These are phyloP conservation scores for Tetrahymena thermophila DNA, from an alignment of 73 alveolate species.

Conservation along the genomic window DNA sequence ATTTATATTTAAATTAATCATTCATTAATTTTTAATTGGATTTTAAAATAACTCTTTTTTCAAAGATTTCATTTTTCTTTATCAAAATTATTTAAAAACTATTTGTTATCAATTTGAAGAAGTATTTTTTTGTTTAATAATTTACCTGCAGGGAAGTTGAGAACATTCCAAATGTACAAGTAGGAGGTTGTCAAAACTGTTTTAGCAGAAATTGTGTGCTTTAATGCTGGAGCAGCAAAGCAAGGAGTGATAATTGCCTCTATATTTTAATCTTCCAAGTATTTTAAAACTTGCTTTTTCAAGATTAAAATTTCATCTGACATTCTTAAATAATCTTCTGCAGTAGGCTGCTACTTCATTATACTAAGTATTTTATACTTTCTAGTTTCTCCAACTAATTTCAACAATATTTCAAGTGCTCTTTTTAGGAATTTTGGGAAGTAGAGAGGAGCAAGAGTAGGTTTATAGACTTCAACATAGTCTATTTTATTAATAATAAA, in stretches of 20 bases:
- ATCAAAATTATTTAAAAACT: too few species aligned
- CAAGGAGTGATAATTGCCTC: slow-evolving; percentile 52
- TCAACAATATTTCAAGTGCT: neutral
- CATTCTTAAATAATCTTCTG: neutral
- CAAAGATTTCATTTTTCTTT: too few species aligned
- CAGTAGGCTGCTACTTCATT: neutral
- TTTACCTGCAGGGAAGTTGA: slow-evolving; percentile 53
- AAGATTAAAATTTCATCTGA: neutral
- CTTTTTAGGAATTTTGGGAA: neutral
- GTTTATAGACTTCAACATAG: neutral
- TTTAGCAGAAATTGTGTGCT: slow-evolving; percentile 27
- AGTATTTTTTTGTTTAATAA: too few species aligned
- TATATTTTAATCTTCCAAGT: slow-evolving; percentile 14
- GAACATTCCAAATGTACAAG: slow-evolving; percentile 45
- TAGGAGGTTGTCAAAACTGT: slow-evolving; percentile 22
- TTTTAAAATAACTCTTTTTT: too few species aligned
- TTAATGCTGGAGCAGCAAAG: slow-evolving; percentile 47
- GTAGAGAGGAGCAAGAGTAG: neutral
- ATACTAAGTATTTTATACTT: neutral
- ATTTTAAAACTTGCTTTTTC: neutral
- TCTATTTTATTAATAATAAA: neutral
- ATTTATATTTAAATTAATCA: neutral
- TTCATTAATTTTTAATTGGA: neutral
- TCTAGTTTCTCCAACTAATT: neutral
- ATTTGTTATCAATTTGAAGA: too few species aligned